Conservation (phyloP, 345 rosid species). For the Gossypium stocksii region DNA sequence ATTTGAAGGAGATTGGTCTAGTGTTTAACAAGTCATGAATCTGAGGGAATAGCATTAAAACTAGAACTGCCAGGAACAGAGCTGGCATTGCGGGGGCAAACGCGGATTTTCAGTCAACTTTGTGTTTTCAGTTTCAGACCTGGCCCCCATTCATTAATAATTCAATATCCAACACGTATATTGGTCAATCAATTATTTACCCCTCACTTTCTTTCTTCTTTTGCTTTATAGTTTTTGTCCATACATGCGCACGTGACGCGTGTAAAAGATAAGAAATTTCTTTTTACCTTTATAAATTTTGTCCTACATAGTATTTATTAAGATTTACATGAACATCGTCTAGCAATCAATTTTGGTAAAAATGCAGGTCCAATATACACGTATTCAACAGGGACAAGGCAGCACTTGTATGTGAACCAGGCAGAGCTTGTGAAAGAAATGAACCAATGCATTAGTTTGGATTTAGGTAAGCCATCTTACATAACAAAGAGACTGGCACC, state of each 20-base stretch:
- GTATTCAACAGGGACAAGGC: constrained; percentile 63
- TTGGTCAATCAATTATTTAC: no score
- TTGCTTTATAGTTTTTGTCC: neutral
- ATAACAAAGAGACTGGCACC: constrained; percentile 56
- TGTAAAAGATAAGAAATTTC: neutral
- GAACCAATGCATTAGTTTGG: constrained; percentile 51
- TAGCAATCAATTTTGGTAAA: neutral
- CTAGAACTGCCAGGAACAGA: neutral
- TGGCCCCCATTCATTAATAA: neutral
- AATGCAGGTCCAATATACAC: constrained; percentile 60
- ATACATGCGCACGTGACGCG: neutral
- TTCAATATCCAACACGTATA: neutral
- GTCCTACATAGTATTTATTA: neutral
- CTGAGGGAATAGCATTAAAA: neutral
- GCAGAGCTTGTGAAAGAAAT: constrained; percentile 72
- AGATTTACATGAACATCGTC: neutral
- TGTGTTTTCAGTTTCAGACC: neutral
- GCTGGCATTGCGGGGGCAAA: neutral
- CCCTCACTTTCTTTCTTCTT: neutral
- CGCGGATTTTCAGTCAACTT: neutral
- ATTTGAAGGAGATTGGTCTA: no score
- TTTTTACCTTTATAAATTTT: neutral
- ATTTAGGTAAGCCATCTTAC: constrained; percentile 69
- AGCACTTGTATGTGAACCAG: constrained; percentile 64
- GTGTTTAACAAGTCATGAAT: neutral